Conservation (phyloP, 2,329 filamentous ascomycete genomes). For the Colletotrichum camelliae region DNA sequence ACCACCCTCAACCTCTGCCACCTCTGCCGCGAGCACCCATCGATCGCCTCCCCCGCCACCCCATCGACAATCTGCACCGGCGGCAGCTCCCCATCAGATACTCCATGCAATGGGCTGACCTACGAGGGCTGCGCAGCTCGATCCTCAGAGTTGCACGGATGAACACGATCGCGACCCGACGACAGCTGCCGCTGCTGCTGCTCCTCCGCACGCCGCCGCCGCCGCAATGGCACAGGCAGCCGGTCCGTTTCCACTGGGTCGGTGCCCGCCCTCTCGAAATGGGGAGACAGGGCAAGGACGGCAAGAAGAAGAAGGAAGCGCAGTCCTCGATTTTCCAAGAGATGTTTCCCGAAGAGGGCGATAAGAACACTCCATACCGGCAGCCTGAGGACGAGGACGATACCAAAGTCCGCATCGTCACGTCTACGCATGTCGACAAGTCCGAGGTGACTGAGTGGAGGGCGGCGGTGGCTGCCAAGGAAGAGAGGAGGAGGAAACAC, state of each 20-base stretch:
- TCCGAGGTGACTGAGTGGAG: slow-evolving; percentile 1
- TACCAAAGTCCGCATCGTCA: slow-evolving; percentile 12
- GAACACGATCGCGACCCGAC: slow-evolving; percentile 8
- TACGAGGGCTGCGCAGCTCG: slow-evolving; percentile 18
- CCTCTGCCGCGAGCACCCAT: neutral
- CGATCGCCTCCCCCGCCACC: neutral
- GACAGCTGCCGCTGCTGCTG: slow-evolving; percentile 12
- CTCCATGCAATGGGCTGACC: slow-evolving; percentile 23
- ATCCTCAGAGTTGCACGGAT: slow-evolving; percentile 20
- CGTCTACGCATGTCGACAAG: slow-evolving; percentile 2
- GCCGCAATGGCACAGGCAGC: neutral
- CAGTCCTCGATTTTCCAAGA: slow-evolving; percentile 13
- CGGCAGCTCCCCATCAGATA: neutral
- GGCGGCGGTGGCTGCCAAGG: neutral
- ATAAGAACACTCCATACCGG: neutral
- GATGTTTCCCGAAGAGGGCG: slow-evolving; percentile 8
- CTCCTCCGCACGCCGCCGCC: neutral
- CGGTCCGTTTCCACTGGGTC: neutral
- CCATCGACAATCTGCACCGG: neutral
- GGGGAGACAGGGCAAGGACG: neutral
- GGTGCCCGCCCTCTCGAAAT: neutral
- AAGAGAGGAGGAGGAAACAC: neutral
- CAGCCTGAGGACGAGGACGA: neutral
- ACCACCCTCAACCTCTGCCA: neutral
- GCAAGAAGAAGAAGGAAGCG: neutral